Evolutionary conservation across 2,329 filamentous ascomycete species (phyloP).

Genomic region (Alternaria postmessia): DNA sequence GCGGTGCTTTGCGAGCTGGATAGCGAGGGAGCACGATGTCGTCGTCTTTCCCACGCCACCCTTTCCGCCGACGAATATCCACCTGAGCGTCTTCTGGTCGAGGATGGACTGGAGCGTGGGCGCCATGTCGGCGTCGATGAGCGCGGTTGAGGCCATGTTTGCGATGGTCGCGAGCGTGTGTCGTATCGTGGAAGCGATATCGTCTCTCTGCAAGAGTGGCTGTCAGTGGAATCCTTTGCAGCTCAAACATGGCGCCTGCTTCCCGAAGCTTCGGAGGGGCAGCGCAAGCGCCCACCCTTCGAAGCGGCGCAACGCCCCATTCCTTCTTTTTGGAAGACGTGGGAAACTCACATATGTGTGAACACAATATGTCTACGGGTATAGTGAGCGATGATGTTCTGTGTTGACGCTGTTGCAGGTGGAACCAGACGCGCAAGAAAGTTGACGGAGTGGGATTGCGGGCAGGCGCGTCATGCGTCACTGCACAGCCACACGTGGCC

Average conservation of each 20-base stretch:
- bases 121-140: slow-evolving; percentile 75
- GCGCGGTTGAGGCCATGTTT: slow-evolving; percentile 49
- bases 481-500: slow-evolving; percentile 8
- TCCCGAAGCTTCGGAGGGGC: slow-evolving; percentile 26
- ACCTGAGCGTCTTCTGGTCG: slow-evolving; percentile 92
- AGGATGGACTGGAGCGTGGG: slow-evolving; percentile 93
- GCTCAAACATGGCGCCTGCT: slow-evolving; percentile 9
- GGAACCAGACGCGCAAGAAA: slow-evolving; percentile 11
- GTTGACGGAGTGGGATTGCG: slow-evolving; percentile 1
- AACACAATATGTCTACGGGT: not conserved
- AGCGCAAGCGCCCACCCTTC: not conserved
- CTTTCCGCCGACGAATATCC: slow-evolving; percentile 99
- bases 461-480: slow-evolving; percentile 24
- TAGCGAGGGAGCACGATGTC: slow-evolving; percentile 97
- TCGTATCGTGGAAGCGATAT: not conserved
- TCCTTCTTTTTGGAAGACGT: not conserved
- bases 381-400: not conserved
- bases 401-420: not conserved
- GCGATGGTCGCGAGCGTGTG: not conserved
- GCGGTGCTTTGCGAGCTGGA: slow-evolving; percentile 93
- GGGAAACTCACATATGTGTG: not conserved
- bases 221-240: not conserved
- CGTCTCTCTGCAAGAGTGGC: not conserved
- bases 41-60: slow-evolving; percentile 99
- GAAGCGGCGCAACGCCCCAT: not conserved